Base-by-base conservation (phyloP, 2,329 filamentous ascomycete species). In the Calycina herbarum region DNA sequence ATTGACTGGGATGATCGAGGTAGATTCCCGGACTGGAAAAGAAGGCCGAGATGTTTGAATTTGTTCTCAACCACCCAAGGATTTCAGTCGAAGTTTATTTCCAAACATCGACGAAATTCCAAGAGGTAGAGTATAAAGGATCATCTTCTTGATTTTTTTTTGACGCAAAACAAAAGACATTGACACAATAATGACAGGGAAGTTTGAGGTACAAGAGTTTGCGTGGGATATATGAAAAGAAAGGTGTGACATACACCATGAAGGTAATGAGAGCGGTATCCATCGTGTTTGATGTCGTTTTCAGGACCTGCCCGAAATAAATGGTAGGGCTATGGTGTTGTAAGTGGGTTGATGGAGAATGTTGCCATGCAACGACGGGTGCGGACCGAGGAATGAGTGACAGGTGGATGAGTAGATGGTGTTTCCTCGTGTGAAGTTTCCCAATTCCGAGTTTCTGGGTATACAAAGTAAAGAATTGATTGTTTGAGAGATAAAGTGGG, bases 251-350 rank as follows among this genome's bases (percentile, higher is more conserved):
- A 85, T 80, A 89, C 87, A 89, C 78, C 78, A 87, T 82, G 76
- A 91, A 90, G 67, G 88, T 89, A 75, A 89, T 83, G 71, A 91
- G 85, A 66, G 88, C 88, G 27, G 87, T 89, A 54, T 73, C 72
- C 72, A 74, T 73, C 24, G 35, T 69, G 70, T 31, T 58, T 61
- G 7, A 61, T 24, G 31, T 42, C 40, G 5, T 40, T 31, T 57
- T 67, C 66, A 58, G 66, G 69, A 58, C 64, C 62, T 62, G 69
- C 67, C 69, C 45, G 63, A 68, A 64, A 63, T 27, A 27, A 57
- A 17, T n/a, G 27, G 56, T 40, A 57, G 20, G 29, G 42, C 33
- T 24, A 20, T 8, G 45, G 7, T 51, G 45, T 20, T 27, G n/a
- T 51, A 11, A 11, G 5, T 51, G 45, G n/a, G 45, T 51, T 27